Conservation (phyloP, 345 rosid genomes). For the Combretum micranthum region DNA sequence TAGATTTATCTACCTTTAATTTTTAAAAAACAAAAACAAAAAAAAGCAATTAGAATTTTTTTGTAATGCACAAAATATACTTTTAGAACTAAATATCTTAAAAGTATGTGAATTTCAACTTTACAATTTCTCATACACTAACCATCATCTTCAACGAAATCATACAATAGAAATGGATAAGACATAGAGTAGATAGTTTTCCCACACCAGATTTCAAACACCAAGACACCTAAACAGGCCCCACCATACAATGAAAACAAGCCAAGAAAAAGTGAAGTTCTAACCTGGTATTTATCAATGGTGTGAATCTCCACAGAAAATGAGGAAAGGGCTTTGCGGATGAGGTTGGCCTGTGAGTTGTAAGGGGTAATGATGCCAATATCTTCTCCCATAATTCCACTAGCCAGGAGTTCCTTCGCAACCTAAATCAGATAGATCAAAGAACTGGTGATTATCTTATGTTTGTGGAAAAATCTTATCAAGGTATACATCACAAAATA, state of each 20-base stretch:
- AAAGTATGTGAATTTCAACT: too few species aligned
- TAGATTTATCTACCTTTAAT: too few species aligned
- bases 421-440: conserved; percentile 29
- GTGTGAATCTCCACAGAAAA: conserved; percentile 83
- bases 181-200: too few species aligned
- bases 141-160: too few species aligned
- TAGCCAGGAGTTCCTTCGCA: conserved; percentile 42
- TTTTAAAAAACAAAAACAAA: too few species aligned
- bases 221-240: too few species aligned
- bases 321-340: conserved; percentile 29
- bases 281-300: conserved; percentile 95
- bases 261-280: conserved; percentile 2
- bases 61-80: too few species aligned
- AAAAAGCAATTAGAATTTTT: too few species aligned
- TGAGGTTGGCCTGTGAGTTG: conserved; percentile 80
- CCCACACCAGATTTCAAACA: too few species aligned
- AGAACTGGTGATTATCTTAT: not conserved
- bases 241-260: not conserved
- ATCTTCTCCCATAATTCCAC: conserved; percentile 63
- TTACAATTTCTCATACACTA: too few species aligned
- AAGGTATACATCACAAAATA: not conserved
- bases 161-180: too few species aligned
- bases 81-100: too few species aligned
- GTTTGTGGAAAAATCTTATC: not conserved
- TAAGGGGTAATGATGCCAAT: conserved; percentile 94